A percentile compares a stretch with the other conserved stretches of the same genome.
Evolutionary conservation across 148 eudicot species (phyloP).

Genomic region (Beta vulgaris): DNA sequence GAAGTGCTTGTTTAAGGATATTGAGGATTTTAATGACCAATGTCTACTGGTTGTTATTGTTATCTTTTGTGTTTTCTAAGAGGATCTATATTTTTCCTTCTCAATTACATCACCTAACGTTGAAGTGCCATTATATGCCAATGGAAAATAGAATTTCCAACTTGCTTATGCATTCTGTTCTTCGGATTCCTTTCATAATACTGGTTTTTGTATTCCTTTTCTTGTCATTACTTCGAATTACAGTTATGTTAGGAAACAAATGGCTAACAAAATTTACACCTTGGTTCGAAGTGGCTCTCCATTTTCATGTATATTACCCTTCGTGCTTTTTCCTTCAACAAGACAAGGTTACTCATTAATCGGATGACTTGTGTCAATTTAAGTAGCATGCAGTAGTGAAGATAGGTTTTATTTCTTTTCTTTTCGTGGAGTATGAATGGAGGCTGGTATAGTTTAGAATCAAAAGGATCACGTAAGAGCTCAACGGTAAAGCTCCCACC

Average conservation of each 20-base stretch:
- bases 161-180: no score
- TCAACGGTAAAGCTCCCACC: background rate
- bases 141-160: no score
- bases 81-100: no score
- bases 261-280: background rate
- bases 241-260: background rate
- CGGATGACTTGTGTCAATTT: background rate
- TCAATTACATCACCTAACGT: no score
- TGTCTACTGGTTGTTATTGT: no score
- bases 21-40: background rate
- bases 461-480: background rate
- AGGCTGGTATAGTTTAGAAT: background rate
- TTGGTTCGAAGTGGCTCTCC: background rate
- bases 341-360: background rate
- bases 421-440: background rate
- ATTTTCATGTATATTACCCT: background rate
- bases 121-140: no score
- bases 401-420: background rate
- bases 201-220: no score
- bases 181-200: no score
- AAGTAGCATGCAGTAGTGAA: background rate
- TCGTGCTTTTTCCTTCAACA: background rate
- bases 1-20: background rate
- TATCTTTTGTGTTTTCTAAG: no score
- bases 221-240: no score